Conservation (phyloP, 2,329 filamentous ascomycete genomes). For the Hypoxylon sp. region DNA sequence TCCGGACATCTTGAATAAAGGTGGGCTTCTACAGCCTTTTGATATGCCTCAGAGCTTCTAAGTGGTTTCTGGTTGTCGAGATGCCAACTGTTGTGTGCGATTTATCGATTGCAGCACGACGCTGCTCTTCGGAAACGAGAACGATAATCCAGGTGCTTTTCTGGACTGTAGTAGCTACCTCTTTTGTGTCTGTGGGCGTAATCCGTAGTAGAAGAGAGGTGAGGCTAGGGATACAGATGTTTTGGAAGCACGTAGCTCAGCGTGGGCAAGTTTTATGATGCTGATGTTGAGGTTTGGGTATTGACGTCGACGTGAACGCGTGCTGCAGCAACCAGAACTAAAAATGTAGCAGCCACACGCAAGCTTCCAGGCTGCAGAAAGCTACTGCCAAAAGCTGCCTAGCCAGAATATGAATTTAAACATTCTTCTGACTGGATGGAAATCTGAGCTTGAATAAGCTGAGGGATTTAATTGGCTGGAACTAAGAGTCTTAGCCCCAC, state of each 20-base stretch:
- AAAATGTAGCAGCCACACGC: neutral
- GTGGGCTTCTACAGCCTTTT: conserved; percentile 1
- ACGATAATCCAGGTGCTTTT: neutral
- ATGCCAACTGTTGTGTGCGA: neutral
- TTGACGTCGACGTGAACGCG: conserved; percentile 15
- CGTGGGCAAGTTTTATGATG: neutral
- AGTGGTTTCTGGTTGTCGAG: neutral
- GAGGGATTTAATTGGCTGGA: neutral
- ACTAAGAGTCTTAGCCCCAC: neutral
- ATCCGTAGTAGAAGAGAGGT: neutral
- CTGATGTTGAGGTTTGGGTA: conserved; percentile 5
- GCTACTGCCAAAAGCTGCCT: conserved; percentile 11
- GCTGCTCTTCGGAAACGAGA: conserved; percentile 5
- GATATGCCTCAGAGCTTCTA: neutral
- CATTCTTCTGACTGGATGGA: neutral
- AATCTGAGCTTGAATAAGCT: conserved; percentile 2
- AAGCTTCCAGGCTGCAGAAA: neutral
- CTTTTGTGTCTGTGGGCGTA: neutral
- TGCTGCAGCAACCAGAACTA: conserved; percentile 7
- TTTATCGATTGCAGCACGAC: neutral
- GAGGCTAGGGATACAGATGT: neutral
- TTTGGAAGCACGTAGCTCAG: neutral
- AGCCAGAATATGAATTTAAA: neutral
- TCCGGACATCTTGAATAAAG: conserved; percentile 70
- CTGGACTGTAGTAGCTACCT: neutral